Evolutionary conservation across 1,284 basidiomycete species (phyloP).

Genomic region (Cryptococcus maquisensis): DNA sequence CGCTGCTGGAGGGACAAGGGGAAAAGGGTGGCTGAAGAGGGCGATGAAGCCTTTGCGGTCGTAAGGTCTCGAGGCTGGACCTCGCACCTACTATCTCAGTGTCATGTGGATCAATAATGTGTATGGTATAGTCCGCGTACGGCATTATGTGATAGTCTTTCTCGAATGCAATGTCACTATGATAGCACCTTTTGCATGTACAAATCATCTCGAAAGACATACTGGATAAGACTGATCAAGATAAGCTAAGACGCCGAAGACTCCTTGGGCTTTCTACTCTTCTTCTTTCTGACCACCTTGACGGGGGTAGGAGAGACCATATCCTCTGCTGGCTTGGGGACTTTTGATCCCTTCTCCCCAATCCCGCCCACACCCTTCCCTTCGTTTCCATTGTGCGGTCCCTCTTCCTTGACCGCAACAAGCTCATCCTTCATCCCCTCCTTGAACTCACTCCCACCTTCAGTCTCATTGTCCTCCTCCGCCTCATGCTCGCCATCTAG

Average conservation of each 20-base stretch:
- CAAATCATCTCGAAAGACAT: no score
- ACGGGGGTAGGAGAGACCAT: background rate
- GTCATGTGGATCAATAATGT: no score
- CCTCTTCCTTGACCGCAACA: slow-evolving; percentile 1
- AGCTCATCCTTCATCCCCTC: background rate
- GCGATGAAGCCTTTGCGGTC: slow-evolving; percentile 12
- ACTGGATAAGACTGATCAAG: no score
- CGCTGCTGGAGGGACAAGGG: background rate
- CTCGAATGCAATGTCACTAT: no score
- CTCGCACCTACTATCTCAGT: no score
- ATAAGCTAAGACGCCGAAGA: background rate
- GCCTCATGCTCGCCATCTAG: slow-evolving; percentile 15
- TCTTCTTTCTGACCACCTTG: background rate
- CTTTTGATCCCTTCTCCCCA: no score
- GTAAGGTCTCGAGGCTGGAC: background rate
- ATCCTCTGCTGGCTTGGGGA: no score
- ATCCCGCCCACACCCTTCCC: background rate
- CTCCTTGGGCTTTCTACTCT: background rate
- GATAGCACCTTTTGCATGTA: no score
- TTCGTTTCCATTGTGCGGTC: slow-evolving; percentile 6
- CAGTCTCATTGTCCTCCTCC: background rate
- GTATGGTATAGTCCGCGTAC: no score
- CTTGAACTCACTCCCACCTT: background rate
- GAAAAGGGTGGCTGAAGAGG: slow-evolving; percentile 28
- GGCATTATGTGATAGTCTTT: no score